These are phyloP conservation scores for Nothophaeocryptopus gaeumannii DNA, from an alignment of 2,329 filamentous ascomycete species.

Conservation along the genomic window DNA sequence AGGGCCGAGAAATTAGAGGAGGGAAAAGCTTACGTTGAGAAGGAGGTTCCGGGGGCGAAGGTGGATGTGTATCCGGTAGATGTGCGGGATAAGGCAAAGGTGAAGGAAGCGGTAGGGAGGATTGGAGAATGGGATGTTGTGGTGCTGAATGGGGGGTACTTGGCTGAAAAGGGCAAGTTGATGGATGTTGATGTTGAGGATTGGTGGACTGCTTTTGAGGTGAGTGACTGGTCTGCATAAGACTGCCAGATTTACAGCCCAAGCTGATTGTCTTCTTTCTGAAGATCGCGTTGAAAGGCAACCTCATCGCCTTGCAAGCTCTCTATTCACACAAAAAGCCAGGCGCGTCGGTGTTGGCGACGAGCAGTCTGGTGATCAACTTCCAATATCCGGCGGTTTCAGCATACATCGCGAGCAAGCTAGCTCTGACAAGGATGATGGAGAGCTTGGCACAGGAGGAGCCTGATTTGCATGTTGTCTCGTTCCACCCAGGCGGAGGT, in stretches of 20 bases:
- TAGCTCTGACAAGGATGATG: not conserved
- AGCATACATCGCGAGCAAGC: not conserved
- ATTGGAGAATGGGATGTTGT: not conserved
- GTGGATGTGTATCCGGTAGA: too few species aligned
- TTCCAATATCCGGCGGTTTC: not conserved
- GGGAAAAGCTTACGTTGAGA: too few species aligned
- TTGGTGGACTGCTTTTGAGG: not conserved
- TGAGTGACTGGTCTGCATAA: not conserved
- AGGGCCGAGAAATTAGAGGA: too few species aligned
- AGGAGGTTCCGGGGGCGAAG: too few species aligned
- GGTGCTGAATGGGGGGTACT: not conserved
- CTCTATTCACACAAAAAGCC: too few species aligned
- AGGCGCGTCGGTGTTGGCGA: too few species aligned
- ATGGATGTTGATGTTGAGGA: not conserved
- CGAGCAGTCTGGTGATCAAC: too few species aligned
- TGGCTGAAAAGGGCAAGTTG: not conserved
- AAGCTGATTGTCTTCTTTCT: not conserved
- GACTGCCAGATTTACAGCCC: too few species aligned
- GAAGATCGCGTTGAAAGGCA: not conserved
- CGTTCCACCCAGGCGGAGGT: not conserved
- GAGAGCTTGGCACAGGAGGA: not conserved
- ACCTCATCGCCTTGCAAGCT: too few species aligned
- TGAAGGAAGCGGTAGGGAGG: too few species aligned
- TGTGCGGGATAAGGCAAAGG: too few species aligned
- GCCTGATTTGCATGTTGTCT: conserved; percentile 1